Evolutionary conservation across 768 basidiomycete species (phyloP).

Genomic region (Myochromella boudieri): DNA sequence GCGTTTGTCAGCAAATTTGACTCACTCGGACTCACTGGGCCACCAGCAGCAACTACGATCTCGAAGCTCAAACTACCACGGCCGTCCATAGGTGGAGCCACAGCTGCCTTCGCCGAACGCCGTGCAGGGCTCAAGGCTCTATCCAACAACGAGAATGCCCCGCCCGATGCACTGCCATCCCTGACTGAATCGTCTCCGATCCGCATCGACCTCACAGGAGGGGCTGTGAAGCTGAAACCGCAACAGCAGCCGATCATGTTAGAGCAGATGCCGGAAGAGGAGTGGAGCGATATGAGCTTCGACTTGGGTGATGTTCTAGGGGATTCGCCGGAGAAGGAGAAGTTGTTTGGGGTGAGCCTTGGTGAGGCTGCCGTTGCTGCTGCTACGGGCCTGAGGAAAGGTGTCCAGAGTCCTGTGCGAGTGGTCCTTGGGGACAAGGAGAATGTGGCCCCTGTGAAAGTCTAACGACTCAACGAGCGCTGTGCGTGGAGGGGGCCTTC

Average conservation of each 20-base stretch:
- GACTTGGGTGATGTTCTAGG: conserved; percentile 32
- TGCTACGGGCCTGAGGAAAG: too few relatives aligned
- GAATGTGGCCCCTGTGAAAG: conserved; percentile 35
- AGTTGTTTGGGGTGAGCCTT: conserved; percentile 10
- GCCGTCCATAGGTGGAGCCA: conserved; percentile 52
- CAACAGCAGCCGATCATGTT: conserved; percentile 47
- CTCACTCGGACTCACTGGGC: conserved; percentile 58
- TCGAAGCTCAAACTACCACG: conserved; percentile 47
- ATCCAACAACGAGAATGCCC: too few relatives aligned
- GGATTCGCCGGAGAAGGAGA: conserved; percentile 11
- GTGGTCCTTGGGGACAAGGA: conserved; percentile 52
- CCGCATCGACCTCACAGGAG: conserved; percentile 37
- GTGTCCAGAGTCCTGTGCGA: conserved; percentile 23
- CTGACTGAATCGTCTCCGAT: conserved; percentile 45
- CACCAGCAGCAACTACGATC: conserved; percentile 26
- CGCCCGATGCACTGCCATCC: conserved; percentile 3
- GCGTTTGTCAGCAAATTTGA: conserved; percentile 85
- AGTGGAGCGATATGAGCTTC: conserved; percentile 56
- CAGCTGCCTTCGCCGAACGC: conserved; percentile 48
- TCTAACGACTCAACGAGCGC: too few relatives aligned
- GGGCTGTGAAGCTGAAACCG: conserved; percentile 20
- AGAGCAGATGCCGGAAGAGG: conserved; percentile 58
- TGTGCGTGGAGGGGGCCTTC: too few relatives aligned
- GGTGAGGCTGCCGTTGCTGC: conserved; percentile 5
- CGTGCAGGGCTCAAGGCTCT: conserved; percentile 31